phyloP scores from a whole-genome alignment of 2,329 filamentous ascomycete species.

The Lomentospora prolificans region DNA sequence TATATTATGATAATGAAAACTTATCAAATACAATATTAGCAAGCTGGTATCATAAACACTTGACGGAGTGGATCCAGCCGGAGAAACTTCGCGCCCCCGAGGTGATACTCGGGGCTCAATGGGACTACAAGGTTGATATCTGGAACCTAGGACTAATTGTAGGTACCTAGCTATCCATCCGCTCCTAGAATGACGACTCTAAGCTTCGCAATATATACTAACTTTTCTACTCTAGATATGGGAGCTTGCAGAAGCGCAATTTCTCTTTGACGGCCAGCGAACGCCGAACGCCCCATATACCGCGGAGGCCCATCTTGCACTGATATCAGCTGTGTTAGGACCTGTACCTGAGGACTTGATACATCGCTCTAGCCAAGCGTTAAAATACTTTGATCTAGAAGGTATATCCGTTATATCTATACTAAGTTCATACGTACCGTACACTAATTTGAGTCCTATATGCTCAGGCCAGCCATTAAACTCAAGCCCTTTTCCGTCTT shows the following conservation, averaged over 20 bases:
- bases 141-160: conserved; percentile 16
- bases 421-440: not conserved
- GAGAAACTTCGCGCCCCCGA: conserved; percentile 16
- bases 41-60: conserved; percentile 16
- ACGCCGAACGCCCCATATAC: conserved; percentile 13
- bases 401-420: not conserved
- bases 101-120: conserved; percentile 17
- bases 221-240: conserved; percentile 13
- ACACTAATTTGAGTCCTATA: not conserved
- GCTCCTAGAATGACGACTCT: not conserved
- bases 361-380: conserved; percentile 5
- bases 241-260: conserved; percentile 14
- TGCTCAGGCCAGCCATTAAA: not conserved
- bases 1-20: not conserved
- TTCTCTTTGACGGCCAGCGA: conserved; percentile 17
- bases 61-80: conserved; percentile 19
- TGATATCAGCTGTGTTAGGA: conserved; percentile 16
- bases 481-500: not conserved
- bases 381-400: not conserved
- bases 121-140: conserved; percentile 17
- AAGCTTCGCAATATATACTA: not conserved
- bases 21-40: conserved; percentile 8
- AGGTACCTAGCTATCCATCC: not conserved
- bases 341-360: conserved; percentile 12
- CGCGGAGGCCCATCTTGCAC: conserved; percentile 17